Base-by-base conservation (phyloP, 495 filamentous ascomycete species). In the Penicillium lagena region DNA sequence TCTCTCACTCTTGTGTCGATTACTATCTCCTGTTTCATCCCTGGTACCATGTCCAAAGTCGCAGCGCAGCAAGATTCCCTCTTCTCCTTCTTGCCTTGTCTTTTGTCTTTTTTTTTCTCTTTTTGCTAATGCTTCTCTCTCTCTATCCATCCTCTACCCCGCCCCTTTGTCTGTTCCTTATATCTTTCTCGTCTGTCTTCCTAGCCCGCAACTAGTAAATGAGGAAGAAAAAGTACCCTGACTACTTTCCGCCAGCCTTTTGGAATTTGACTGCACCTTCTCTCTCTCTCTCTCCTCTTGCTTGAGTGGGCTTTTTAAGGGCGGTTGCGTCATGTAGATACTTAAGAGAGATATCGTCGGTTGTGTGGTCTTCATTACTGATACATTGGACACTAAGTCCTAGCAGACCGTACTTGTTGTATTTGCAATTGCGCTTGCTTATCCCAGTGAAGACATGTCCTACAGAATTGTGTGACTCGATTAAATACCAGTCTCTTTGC, bases 61-160 rank as follows among this genome's bases (percentile, higher is more conserved):
- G 56, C 65, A 67, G 56, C 62, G 61, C 65, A 65, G 62, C 64
- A 64, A 65, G 62, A 67, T 64, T 64, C 60, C 58, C 63, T 68
- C 59, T 57, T 63, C 60, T 53, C 59, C 59, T 60, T 67, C 60
- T 57, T 63, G 58, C 52, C 60, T 60, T 60, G 43, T 52, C 49
- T 56, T 48, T 47, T 58, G 49, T 61, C 60, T 62, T 34, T 6
- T 34, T 6, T 34, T 34, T 2, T 12, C 32, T 34, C n/a, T 34
- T 34, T 12, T 34, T 6, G 22, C 22, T 22, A 22, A 22, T 22
- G 22, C 22, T 64, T 64, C 60, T 56, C 63, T 68, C 60, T 57
- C 62, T 58, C 52, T 59, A 59, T 60, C 67, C 60, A 56, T 63
- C 60, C 52, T 59, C 59, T 60, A 40, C 51, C 49, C 55, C 45